Evolutionary conservation across 2,329 filamentous ascomycete genomes (phyloP), one percentile per base, ranked within the genome.

Genomic region (Colletotrichum sp.): DNA sequence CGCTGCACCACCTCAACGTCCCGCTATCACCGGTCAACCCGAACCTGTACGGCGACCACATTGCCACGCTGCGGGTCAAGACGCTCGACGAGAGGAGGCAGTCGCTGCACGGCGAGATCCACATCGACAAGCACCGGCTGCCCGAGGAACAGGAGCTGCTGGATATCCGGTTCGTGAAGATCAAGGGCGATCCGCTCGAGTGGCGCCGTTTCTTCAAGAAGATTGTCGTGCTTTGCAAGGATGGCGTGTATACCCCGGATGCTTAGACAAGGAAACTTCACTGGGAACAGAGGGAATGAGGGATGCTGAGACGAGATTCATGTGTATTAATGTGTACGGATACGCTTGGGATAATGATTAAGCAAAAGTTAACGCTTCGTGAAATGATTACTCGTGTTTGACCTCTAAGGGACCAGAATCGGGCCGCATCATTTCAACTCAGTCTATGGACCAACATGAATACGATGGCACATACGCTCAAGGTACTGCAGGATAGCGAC

Each of bases 141-240:
- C 90, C 86, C 2, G 87, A 89, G 69, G 86, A 86, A 12, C 86
- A 85, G 78, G 93, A 94, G 76, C 84, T 96, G 36, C 89, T 96
- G 28, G 96, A 98, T 83, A 94, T 98, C 32, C 90, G 95, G 67
- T 98, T 99, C 82, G 91, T 97, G 78, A 99, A 99, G 86, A 90
- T 95, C 69, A 98, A 98, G 86, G 97, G 97, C 7, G 97, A 99
- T 86, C 97, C 97, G 7, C 86, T 99, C 65, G 96, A 98, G 86
- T 99, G 97, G 97, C 91, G 97, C 76, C 89, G 97, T 38, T 95
- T 99, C 83, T 99, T 99, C 89, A 99, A 99, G 86, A 96, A 95
- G 84, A 91, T 98, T n/a, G 95, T 95, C 34, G 89, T 97, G 77
- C 88, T 96, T 75, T 97, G 96, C 85, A 95, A 95, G 81, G 95